A percentile compares a stretch with the other conserved stretches of the same genome.
These are phyloP conservation scores for Rhizopogon vesiculosus DNA, from an alignment of 768 basidiomycete genomes.

Conservation along the genomic window DNA sequence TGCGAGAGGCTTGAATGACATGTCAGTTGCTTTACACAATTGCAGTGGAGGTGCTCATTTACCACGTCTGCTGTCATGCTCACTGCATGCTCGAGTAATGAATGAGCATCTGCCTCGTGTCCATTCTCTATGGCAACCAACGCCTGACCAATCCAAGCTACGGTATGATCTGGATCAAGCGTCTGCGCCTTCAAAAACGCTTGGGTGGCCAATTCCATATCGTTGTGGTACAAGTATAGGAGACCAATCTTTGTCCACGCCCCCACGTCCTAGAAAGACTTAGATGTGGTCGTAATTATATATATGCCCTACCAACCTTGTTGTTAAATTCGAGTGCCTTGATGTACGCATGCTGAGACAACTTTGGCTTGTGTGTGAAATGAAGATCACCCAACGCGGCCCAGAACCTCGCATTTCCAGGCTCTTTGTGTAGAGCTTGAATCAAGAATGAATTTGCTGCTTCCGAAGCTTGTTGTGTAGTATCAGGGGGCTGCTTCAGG, in stretches of 20 bases:
- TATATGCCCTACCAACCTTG: slow-evolving; percentile 51
- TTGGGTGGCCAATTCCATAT: slow-evolving; percentile 80
- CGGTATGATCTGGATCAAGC: slow-evolving; percentile 83
- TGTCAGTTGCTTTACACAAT: slow-evolving; percentile 6
- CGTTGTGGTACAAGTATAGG: slow-evolving; percentile 75
- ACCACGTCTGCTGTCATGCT: slow-evolving; percentile 55
- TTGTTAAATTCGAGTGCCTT: slow-evolving; percentile 81
- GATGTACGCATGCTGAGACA: slow-evolving; percentile 90
- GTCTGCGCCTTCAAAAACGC: slow-evolving; percentile 86
- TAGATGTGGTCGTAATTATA: not conserved
- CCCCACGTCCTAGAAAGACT: slow-evolving; percentile 49
- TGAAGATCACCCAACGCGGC: slow-evolving; percentile 71
- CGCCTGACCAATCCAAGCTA: slow-evolving; percentile 90
- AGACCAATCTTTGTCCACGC: slow-evolving; percentile 89
- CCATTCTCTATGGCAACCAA: slow-evolving; percentile 59
- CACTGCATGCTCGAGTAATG: slow-evolving; percentile 72
- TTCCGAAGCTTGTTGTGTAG: slow-evolving; percentile 27
- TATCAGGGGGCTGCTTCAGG: slow-evolving; percentile 19
- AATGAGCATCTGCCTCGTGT: slow-evolving; percentile 55
- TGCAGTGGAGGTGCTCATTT: slow-evolving; percentile 21
- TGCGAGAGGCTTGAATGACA: slow-evolving; percentile 58
- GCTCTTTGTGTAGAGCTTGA: slow-evolving; percentile 69
- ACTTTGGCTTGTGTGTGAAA: slow-evolving; percentile 60
- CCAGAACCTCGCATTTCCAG: slow-evolving; percentile 76
- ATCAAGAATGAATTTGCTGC: slow-evolving; percentile 53